These are phyloP conservation scores for Ascodesmis nigricans DNA, from an alignment of 495 filamentous ascomycete species.

Conservation along the genomic window DNA sequence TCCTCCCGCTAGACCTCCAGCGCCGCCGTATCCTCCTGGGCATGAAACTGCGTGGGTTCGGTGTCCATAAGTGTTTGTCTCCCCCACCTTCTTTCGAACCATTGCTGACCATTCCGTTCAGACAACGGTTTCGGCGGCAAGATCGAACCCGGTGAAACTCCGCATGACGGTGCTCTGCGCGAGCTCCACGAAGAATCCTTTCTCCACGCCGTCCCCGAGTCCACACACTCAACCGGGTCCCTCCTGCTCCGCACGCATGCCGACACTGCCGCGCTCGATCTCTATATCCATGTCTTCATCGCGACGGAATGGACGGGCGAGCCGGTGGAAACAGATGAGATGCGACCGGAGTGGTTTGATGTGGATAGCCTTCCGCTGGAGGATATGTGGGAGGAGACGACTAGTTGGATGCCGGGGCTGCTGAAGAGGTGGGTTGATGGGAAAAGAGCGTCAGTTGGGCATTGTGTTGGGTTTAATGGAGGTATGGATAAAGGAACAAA, in stretches of 20 bases:
- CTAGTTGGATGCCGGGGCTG: slow-evolving; percentile 12
- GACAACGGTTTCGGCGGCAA: slow-evolving; percentile 23
- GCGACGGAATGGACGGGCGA: slow-evolving; percentile 14
- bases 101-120: neutral
- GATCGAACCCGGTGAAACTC: slow-evolving; percentile 17
- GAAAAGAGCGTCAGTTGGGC: slow-evolving; percentile 10
- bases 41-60: slow-evolving; percentile 20
- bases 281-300: slow-evolving; percentile 18
- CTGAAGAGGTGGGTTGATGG: slow-evolving; percentile 2
- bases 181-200: slow-evolving; percentile 20
- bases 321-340: slow-evolving; percentile 18
- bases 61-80: slow-evolving; percentile 16
- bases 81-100: slow-evolving; percentile 3
- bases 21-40: slow-evolving; percentile 12
- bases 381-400: slow-evolving; percentile 19
- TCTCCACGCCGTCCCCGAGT: slow-evolving; percentile 17
- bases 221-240: no score
- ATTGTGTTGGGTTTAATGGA: slow-evolving; percentile 14
- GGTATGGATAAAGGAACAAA: slow-evolving; percentile 14
- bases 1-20: slow-evolving; percentile 10
- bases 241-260: slow-evolving; percentile 18
- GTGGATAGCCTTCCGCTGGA: slow-evolving; percentile 11
- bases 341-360: slow-evolving; percentile 17
- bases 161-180: slow-evolving; percentile 16
- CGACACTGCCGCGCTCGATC: slow-evolving; percentile 6